Percentiles rank a stretch among this genome's conserved stretches.
Evolutionary conservation across 345 rosid species (phyloP).

Genomic region (Eucalyptus grandis): DNA sequence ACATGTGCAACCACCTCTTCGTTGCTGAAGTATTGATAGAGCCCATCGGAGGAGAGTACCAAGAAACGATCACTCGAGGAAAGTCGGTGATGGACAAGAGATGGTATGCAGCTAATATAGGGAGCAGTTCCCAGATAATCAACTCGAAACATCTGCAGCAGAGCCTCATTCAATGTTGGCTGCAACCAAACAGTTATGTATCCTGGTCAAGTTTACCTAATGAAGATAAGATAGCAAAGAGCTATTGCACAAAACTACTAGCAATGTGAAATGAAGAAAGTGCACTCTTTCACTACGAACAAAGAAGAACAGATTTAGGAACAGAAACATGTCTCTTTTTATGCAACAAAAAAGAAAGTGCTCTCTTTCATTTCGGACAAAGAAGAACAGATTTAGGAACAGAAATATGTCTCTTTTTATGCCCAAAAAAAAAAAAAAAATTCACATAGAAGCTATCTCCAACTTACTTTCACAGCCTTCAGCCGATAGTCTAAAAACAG

Average conservation of each 20-base stretch:
- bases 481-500: not conserved
- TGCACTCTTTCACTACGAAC: not conserved
- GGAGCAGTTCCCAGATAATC: conserved; percentile 69
- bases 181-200: conserved; percentile 14
- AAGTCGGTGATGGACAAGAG: conserved; percentile 70
- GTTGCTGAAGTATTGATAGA: conserved; percentile 89
- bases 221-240: not conserved
- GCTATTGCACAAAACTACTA: not conserved
- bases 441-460: not conserved
- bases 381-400: not conserved
- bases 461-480: not conserved
- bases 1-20: conserved; percentile 96
- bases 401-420: not conserved
- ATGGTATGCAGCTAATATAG: conserved; percentile 73
- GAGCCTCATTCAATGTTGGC: conserved; percentile 82
- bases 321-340: not conserved
- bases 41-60: conserved; percentile 89
- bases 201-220: not conserved
- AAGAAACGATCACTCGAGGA: conserved; percentile 79
- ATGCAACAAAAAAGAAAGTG: not conserved
- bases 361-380: not conserved
- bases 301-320: not conserved
- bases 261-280: not conserved
- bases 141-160: conserved; percentile 67
- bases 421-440: not conserved